Base-by-base conservation (phyloP, 129 eudicot genomes). In the Flaveria robusta region DNA sequence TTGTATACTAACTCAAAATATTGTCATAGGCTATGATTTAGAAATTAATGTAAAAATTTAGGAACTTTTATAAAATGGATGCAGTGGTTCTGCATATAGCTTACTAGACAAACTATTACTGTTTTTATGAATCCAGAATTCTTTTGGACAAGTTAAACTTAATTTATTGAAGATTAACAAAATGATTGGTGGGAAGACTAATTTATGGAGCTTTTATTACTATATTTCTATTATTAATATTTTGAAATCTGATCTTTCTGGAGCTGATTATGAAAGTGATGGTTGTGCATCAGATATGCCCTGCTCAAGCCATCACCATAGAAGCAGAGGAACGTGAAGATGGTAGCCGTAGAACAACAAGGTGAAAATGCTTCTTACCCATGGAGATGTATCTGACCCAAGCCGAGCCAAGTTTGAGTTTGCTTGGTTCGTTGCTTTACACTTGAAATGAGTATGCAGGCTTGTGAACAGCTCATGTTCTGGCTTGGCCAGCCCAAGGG, bases 281-380 rank as follows among this genome's bases (percentile, higher is more conserved):
- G 70, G 42, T 79, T 43, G 26, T 72, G 26, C 81, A 34, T 70
- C 76, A 92, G 98, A 87, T 92, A 52, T 92, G 98, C 77, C 98
- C 98, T 7, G 98, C 98, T 67, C 98, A 93, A 76, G 98, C 98
- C 49, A 93, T 93, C 66, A 93, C 98, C 19, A 93, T 93, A 39
- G 98, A 93, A 83, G 96, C 95, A 4, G 98, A 92, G 87, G 98
- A 81, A 68, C 82, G 98, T 76, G 98, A 92, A 82, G 98, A 92
- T 79, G 98, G 98, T 46, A 92, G 98, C 74, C 92, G 98, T 43
- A 78, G 98, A 74, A 92, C 98, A 43, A 92, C 98, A 70, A 84
- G 98, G 97, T 92, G 74, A 70, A 49, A 45, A 47, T 72, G 6
- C 19, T 12, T 72, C 52, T 55, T 55, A 58, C 29, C 7, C 1